A percentile compares a stretch with the other conserved stretches of the same genome.
Evolutionary conservation across 352 stramenopile species (phyloP).

Genomic region (Elongisporangium anandrum): DNA sequence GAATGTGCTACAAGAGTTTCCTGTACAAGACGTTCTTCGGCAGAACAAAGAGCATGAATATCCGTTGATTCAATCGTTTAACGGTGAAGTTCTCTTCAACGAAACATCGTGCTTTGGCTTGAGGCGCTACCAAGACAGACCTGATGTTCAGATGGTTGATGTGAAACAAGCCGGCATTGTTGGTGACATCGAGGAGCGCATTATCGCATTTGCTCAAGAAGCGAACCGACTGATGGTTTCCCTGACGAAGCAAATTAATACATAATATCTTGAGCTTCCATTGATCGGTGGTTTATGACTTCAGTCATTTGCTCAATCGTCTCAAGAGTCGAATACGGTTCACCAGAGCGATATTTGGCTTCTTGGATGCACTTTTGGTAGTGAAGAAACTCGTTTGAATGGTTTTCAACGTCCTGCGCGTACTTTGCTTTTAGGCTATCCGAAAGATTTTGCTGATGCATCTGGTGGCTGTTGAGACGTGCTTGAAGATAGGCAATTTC

Average conservation of each 20-base stretch:
- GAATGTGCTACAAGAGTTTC: conserved; percentile 41
- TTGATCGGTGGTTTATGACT: conserved; percentile 6
- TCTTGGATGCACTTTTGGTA: conserved; percentile 18
- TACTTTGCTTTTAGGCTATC: background rate
- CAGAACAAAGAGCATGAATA: conserved; percentile 12
- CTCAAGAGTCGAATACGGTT: conserved; percentile 28
- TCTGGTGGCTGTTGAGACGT: conserved; percentile 32
- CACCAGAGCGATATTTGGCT: conserved; percentile 19
- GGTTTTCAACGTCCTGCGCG: conserved; percentile 9
- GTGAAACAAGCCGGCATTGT: conserved; percentile 17
- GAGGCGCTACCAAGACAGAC: conserved; percentile 32
- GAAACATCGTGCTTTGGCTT: conserved; percentile 65
- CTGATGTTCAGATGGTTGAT: conserved; percentile 9
- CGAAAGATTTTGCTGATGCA: background rate
- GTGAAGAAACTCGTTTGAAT: conserved; percentile 25
- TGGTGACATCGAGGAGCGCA: conserved; percentile 9
- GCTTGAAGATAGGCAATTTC: conserved; percentile 40
- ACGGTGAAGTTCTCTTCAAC: conserved; percentile 54
- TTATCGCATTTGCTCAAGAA: conserved; percentile 32
- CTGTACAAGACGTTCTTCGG: background rate
- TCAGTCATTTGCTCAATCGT: conserved; percentile 12
- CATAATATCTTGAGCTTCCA: conserved; percentile 5
- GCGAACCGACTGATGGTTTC: conserved; percentile 21
- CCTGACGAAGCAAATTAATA: background rate
- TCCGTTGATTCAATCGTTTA: conserved; percentile 51